phyloP scores from a whole-genome alignment of 2,329 filamentous ascomycete genomes.

The Macroventuria anomochaeta region DNA sequence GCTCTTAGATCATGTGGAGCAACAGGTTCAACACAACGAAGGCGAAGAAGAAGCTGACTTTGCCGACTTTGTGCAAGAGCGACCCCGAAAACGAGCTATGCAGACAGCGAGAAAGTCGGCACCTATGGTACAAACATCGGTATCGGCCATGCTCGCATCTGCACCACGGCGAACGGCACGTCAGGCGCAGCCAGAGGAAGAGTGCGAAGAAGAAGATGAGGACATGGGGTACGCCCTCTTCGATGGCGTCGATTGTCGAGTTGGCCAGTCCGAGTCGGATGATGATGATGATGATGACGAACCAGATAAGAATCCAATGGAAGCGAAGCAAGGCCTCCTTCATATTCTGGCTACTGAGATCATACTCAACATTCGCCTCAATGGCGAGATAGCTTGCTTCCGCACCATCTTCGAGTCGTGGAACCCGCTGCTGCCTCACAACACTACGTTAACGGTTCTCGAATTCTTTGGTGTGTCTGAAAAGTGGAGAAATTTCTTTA shows the following conservation, averaged over 20 bases:
- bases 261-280: background rate
- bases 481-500: constrained; percentile 55
- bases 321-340: constrained; percentile 40
- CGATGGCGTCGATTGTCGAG: too few relatives aligned
- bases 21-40: constrained; percentile 33
- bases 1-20: constrained; percentile 31
- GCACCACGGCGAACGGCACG: too few relatives aligned
- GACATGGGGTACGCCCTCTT: background rate
- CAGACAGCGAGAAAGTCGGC: background rate
- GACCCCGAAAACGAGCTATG: background rate
- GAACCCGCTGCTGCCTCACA: constrained; percentile 52
- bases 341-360: constrained; percentile 42
- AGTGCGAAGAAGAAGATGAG: background rate
- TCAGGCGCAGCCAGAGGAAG: background rate
- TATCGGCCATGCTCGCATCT: background rate
- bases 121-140: background rate
- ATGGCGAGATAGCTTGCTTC: constrained; percentile 41
- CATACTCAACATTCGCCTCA: constrained; percentile 38
- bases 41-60: constrained; percentile 43
- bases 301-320: constrained; percentile 36
- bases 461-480: constrained; percentile 54
- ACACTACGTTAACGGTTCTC: constrained; percentile 53
- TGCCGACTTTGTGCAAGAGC: constrained; percentile 1
- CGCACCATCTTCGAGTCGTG: constrained; percentile 42
- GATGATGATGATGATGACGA: constrained; percentile 10